Base-by-base conservation (phyloP, 352 stramenopile species). In the Phytophthora hybrid region DNA sequence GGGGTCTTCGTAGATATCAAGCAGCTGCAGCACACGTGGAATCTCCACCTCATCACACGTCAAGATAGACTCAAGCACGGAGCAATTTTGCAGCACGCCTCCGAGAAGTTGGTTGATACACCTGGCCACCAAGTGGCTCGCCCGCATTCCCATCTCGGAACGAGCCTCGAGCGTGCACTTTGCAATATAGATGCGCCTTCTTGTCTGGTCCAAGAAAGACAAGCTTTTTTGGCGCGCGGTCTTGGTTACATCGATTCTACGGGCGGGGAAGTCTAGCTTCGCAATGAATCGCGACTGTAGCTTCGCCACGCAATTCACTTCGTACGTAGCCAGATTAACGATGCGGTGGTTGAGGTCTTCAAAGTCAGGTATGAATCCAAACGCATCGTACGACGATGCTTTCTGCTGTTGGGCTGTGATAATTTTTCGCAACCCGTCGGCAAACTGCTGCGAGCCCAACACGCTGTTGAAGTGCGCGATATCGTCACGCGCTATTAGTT, bases 351-450 rank as follows among this genome's bases (percentile, higher is more conserved):
- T 85, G n/a, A 94, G 66, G 47, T 88, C 71, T 55, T 93, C 84
- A 57, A 93, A 94, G 59, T 94, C 84, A 5, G 78, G 77, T 3
- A 75, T 76, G 23, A 78, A 80, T 8, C 75, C 74, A 65, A 84
- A 85, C 6, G 78, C 69, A 26, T 91, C 82, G 49, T 79, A 74
- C n/a, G 59, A 74, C 6, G 74, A 64, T 2, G 74, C 69, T 34
- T 78, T 77, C 31, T 94, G 89, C 49, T 93, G 87, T 41, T 93
- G 85, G 34, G 88, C 81, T 13, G 80, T 94, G 57, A 94, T 90
- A 54, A 94, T 71, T 66, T 80, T 86, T n/a, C 84, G 78, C 34
- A 94, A 65, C 7, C 81, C 87, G 29, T 87, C 78, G 14, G 67
- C 82, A 56, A 94, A 93, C 39, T 85, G 77, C 54, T 86, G 63